phyloP scores from a whole-genome alignment of 1,284 basidiomycete genomes.

The Cerioporus squamosus region DNA sequence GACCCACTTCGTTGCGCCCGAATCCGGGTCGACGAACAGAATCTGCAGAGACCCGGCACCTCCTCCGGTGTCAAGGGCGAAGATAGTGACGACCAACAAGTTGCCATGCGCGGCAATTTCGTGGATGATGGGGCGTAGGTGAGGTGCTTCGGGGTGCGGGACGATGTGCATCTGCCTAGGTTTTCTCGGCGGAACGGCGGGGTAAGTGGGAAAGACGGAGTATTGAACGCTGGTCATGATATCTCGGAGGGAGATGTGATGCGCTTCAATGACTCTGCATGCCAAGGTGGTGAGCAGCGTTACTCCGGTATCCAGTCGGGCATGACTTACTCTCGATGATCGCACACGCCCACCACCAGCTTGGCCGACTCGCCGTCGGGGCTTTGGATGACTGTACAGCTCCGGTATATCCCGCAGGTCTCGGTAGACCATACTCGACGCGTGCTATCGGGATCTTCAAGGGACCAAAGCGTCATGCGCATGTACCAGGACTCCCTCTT shows the following conservation, averaged over 20 bases:
- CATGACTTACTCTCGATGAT: slow-evolving; percentile 32
- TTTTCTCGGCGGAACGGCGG: slow-evolving; percentile 8
- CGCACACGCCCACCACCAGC: slow-evolving; percentile 37
- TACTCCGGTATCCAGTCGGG: neutral
- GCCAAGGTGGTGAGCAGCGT: neutral
- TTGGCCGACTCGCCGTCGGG: slow-evolving; percentile 31
- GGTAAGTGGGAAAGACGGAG: slow-evolving; percentile 22
- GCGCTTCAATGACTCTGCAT: slow-evolving; percentile 33
- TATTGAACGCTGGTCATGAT: slow-evolving; percentile 18
- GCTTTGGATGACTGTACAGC: slow-evolving; percentile 37
- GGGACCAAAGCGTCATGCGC: slow-evolving; percentile 46
- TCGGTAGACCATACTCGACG: slow-evolving; percentile 42
- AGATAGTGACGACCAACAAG: slow-evolving; percentile 40
- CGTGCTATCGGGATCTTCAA: slow-evolving; percentile 33
- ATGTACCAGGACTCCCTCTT: slow-evolving; percentile 34
- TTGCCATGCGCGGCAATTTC: slow-evolving; percentile 32
- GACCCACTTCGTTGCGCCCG: slow-evolving; percentile 35
- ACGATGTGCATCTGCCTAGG: slow-evolving; percentile 27
- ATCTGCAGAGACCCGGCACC: slow-evolving; percentile 40
- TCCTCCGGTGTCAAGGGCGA: slow-evolving; percentile 31
- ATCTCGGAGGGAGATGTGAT: slow-evolving; percentile 28
- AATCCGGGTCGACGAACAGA: slow-evolving; percentile 39
- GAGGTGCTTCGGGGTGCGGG: slow-evolving; percentile 23
- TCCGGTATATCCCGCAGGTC: slow-evolving; percentile 37
- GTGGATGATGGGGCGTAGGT: slow-evolving; percentile 30